These are phyloP conservation scores for Solioccasus polychromus DNA, from an alignment of 768 basidiomycete genomes.

Conservation along the genomic window DNA sequence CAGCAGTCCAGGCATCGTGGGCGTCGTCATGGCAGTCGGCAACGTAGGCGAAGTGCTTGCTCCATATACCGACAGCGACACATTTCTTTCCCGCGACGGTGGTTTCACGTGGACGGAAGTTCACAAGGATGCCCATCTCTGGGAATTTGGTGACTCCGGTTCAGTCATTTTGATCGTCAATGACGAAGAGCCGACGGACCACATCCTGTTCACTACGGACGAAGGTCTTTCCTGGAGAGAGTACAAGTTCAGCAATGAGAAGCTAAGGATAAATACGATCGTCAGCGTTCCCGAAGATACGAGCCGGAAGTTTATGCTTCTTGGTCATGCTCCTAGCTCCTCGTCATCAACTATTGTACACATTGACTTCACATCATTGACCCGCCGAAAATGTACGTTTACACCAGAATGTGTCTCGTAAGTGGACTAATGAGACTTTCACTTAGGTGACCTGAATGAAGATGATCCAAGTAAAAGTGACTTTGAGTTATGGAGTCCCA, in stretches of 20 bases:
- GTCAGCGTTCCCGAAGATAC: constrained; percentile 90
- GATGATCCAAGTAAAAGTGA: constrained; percentile 83
- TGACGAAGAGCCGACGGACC: constrained; percentile 91
- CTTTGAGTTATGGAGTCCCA: constrained; percentile 97
- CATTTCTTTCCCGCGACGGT: constrained; percentile 93
- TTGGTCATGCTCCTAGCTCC: constrained; percentile 58
- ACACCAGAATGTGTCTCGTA: background rate
- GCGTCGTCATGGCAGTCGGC: constrained; percentile 93
- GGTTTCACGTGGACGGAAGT: constrained; percentile 99
- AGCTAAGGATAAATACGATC: constrained; percentile 70
- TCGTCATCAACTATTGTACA: constrained; percentile 60
- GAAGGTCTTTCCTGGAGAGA: constrained; percentile 88
- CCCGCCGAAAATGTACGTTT: constrained; percentile 67
- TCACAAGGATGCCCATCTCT: constrained; percentile 95
- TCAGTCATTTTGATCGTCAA: constrained; percentile 92
- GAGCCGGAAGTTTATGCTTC: constrained; percentile 84
- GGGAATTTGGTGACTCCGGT: constrained; percentile 98
- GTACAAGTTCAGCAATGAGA: constrained; percentile 74
- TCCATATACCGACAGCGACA: constrained; percentile 84
- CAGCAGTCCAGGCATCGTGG: constrained; percentile 88
- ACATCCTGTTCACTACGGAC: constrained; percentile 84
- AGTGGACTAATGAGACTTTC: constrained; percentile 1
- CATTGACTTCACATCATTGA: constrained; percentile 84
- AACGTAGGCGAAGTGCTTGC: constrained; percentile 87
- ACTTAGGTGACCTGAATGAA: constrained; percentile 60